Evolutionary conservation across 1,139 yeast species (phyloP).

Genomic region (Candida anutae): DNA sequence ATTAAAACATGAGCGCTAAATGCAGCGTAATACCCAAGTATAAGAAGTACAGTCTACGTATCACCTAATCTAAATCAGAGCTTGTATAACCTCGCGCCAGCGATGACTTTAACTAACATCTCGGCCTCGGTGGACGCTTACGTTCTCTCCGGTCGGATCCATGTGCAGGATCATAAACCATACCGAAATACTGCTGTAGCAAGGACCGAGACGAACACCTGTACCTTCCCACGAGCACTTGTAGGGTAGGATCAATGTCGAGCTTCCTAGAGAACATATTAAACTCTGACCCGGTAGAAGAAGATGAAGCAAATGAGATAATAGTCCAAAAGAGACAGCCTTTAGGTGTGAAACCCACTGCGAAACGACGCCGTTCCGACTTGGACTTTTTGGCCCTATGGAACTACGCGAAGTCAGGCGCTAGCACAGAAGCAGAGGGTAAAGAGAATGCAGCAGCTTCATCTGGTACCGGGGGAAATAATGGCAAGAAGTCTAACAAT

Average conservation of each 20-base stretch:
- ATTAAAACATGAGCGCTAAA: no score
- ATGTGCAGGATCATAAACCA: no score
- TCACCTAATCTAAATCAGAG: no score
- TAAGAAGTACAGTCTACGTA: no score
- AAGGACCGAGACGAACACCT: no score
- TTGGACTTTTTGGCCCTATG: conserved; percentile 8
- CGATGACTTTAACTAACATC: no score
- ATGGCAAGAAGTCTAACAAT: conserved; percentile 1
- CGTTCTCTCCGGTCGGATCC: no score
- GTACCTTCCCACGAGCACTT: conserved; percentile 1
- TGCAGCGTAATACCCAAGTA: no score
- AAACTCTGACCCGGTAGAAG: conserved; percentile 8
- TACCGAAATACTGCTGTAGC: no score
- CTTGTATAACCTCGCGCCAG: no score
- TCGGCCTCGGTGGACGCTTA: no score
- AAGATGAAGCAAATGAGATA: neutral
- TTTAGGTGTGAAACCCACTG: conserved; percentile 1
- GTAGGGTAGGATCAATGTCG: conserved; percentile 14
- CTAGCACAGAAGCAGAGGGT: neutral
- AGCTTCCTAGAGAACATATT: conserved; percentile 15
- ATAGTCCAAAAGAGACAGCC: neutral
- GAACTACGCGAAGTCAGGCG: conserved; percentile 4
- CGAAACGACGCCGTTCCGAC: conserved; percentile 2
- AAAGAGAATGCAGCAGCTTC: neutral
- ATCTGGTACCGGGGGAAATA: neutral